These are phyloP conservation scores for Fusarium mundagurra DNA, from an alignment of 2,329 filamentous ascomycete genomes.

Conservation along the genomic window DNA sequence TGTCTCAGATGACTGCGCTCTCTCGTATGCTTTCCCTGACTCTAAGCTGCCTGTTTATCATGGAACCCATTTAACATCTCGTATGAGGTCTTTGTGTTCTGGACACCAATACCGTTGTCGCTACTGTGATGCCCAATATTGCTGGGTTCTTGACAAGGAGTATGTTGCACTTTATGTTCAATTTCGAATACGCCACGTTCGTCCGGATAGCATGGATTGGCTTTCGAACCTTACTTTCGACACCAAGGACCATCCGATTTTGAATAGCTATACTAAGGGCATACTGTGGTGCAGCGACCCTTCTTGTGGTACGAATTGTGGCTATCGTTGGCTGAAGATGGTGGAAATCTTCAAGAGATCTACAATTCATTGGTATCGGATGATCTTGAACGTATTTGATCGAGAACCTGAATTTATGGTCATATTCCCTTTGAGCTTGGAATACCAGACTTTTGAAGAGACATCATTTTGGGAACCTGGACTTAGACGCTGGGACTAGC, in stretches of 20 bases:
- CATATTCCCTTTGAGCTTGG: background rate
- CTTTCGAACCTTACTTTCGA: background rate
- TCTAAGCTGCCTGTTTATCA: background rate
- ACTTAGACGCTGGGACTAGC: background rate
- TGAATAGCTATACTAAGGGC: background rate
- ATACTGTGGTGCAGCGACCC: conserved; percentile 10
- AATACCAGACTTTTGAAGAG: background rate
- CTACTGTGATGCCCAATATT: background rate
- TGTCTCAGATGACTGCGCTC: background rate
- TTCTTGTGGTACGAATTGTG: background rate
- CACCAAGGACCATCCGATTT: background rate
- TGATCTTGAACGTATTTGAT: rapidly evolving
- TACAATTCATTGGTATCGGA: background rate
- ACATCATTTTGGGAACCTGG: background rate
- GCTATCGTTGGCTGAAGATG: background rate
- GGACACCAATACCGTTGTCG: background rate
- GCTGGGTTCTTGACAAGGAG: background rate
- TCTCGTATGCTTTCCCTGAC: too few species aligned
- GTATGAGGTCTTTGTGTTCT: rapidly evolving
- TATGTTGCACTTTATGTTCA: background rate
- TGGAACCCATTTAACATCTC: background rate
- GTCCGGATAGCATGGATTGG: background rate
- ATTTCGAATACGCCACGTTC: background rate
- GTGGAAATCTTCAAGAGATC: background rate
- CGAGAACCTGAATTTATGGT: background rate